phyloP scores from a whole-genome alignment of 2,329 filamentous ascomycete genomes.

The Phoma sp. region DNA sequence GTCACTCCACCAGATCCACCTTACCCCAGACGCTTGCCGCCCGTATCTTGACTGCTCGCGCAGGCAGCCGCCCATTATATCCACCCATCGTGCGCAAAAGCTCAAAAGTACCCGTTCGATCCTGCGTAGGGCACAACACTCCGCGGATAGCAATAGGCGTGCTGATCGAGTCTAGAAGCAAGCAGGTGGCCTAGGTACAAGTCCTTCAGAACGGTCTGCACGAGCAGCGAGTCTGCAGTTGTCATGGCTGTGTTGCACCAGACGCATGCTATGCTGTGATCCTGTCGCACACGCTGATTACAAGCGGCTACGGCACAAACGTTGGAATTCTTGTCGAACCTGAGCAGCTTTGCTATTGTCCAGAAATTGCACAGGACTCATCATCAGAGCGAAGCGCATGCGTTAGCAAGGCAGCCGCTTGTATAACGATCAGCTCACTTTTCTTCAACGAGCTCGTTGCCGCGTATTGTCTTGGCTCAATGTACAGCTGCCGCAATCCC shows the following conservation, averaged over 20 bases:
- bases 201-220: conserved; percentile 6
- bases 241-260: not conserved
- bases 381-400: not conserved
- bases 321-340: not conserved
- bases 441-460: not conserved
- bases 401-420: not conserved
- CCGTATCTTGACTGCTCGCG: conserved; percentile 19
- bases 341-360: not conserved
- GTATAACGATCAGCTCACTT: not conserved
- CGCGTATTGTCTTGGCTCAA: conserved; percentile 1
- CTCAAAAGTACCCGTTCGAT: conserved; percentile 7
- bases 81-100: conserved; percentile 14
- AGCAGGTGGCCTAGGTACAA: not conserved
- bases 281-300: conserved; percentile 2
- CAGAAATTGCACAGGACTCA: not conserved
- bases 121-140: conserved; percentile 3
- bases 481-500: conserved; percentile 3
- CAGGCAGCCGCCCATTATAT: conserved; percentile 27
- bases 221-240: conserved; percentile 8
- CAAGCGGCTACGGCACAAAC: not conserved
- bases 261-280: not conserved
- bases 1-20: conserved; percentile 7
- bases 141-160: conserved; percentile 17
- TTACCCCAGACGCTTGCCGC: conserved; percentile 22
- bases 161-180: conserved; percentile 17